Evolutionary conservation across 768 basidiomycete species (phyloP).

Genomic region (Kwoniella newhampshirensis): DNA sequence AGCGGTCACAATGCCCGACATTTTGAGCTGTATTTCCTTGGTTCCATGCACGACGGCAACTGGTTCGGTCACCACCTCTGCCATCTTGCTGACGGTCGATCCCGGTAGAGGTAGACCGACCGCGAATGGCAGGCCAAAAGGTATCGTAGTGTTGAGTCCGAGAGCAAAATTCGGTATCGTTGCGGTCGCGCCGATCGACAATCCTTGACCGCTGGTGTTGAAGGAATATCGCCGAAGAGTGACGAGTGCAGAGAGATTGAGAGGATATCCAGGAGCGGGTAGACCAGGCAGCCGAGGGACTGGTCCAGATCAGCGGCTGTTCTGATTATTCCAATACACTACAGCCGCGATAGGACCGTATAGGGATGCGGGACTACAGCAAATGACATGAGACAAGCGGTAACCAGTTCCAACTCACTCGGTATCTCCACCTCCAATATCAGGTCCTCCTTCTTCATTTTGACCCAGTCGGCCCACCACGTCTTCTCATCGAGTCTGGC

Average conservation of each 20-base stretch:
- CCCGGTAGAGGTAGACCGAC: conserved; percentile 31
- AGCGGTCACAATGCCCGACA: conserved; percentile 34
- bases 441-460: conserved; percentile 36
- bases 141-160: conserved; percentile 29
- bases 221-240: conserved; percentile 40
- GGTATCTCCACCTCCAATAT: conserved; percentile 31
- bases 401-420: conserved; percentile 40
- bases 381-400: conserved; percentile 6
- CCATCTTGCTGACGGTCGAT: conserved; percentile 33
- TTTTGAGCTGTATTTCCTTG: conserved; percentile 23
- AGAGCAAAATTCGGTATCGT: conserved; percentile 40
- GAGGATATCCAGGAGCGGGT: conserved; percentile 37
- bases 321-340: neutral
- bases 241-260: conserved; percentile 45
- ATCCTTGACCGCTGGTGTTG: conserved; percentile 6
- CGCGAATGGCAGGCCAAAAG: conserved; percentile 44
- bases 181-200: conserved; percentile 33
- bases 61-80: conserved; percentile 48
- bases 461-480: conserved; percentile 38
- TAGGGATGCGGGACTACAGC: conserved; percentile 23
- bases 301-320: conserved; percentile 1
- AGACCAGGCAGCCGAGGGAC: conserved; percentile 41
- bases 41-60: conserved; percentile 12
- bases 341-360: conserved; percentile 8
- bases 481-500: conserved; percentile 21